These are phyloP conservation scores for Tephrocybe rancida DNA, from an alignment of 768 basidiomycete species.

Conservation along the genomic window DNA sequence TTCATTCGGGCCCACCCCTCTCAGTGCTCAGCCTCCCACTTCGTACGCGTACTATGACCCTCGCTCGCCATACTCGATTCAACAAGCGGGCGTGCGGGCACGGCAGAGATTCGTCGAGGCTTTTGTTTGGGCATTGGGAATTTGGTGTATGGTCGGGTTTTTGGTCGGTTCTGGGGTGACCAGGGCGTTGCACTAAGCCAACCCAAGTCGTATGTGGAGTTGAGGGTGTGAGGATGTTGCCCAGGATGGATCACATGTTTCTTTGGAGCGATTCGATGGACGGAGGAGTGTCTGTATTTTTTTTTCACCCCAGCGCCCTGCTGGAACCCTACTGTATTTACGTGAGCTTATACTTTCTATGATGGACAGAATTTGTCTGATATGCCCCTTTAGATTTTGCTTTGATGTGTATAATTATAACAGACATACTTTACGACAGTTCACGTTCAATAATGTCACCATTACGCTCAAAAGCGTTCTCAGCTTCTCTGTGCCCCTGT, in stretches of 20 bases:
- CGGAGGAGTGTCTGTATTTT: not conserved
- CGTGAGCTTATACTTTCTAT: not conserved
- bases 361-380: not conserved
- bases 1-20: conserved; percentile 40
- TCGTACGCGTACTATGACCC: conserved; percentile 43
- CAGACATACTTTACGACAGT: not conserved
- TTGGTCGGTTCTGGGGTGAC: conserved; percentile 21
- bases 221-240: not conserved
- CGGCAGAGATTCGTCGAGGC: conserved; percentile 35
- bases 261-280: not conserved
- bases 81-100: conserved; percentile 36
- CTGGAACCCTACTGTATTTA: not conserved
- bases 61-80: conserved; percentile 28
- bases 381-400: not conserved
- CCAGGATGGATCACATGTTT: not conserved
- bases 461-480: too few species aligned
- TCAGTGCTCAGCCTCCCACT: conserved; percentile 34
- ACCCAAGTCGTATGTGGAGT: too few species aligned
- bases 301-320: not conserved
- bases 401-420: not conserved
- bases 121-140: conserved; percentile 11
- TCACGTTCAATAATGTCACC: too few species aligned
- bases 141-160: conserved; percentile 22
- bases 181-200: not conserved
- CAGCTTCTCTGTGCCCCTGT: too few species aligned